phyloP scores from a whole-genome alignment of 139 green algal genomes.

The Bryopsis sp. region DNA sequence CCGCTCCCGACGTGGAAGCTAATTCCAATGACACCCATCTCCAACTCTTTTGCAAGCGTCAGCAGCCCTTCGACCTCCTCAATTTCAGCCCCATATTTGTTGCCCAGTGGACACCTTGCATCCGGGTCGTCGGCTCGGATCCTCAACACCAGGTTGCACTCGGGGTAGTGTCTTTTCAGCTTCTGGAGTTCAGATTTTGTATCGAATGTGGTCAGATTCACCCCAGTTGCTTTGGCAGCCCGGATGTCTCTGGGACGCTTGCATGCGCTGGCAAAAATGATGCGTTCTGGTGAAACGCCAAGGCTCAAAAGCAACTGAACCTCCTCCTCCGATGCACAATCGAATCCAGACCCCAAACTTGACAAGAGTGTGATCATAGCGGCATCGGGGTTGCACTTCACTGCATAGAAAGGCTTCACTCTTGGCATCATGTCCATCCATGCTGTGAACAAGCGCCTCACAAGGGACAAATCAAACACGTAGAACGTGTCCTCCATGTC shows the following conservation, averaged over 20 bases:
- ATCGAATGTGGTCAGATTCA: slow-evolving; percentile 89
- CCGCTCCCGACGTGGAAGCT: slow-evolving; percentile 94
- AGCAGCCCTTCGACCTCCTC: slow-evolving; percentile 27
- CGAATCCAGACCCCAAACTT: slow-evolving; percentile 83
- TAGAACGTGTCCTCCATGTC: slow-evolving; percentile 5
- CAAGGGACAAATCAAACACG: slow-evolving; percentile 1
- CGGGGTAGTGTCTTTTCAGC: slow-evolving; percentile 56
- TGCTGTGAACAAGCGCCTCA: not conserved
- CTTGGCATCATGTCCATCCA: slow-evolving; percentile 52
- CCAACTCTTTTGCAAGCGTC: slow-evolving; percentile 15
- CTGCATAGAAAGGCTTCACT: slow-evolving; percentile 85
- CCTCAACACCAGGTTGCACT: slow-evolving; percentile 69
- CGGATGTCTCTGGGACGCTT: slow-evolving; percentile 81
- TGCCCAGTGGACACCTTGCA: slow-evolving; percentile 7
- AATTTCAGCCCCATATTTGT: slow-evolving; percentile 29
- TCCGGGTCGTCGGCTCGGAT: slow-evolving; percentile 75
- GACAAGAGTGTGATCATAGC: slow-evolving; percentile 73
- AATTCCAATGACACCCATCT: slow-evolving; percentile 73
- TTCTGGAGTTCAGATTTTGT: slow-evolving; percentile 86
- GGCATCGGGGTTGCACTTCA: slow-evolving; percentile 92
- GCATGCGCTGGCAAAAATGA: slow-evolving; percentile 93
- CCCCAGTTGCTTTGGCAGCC: slow-evolving; percentile 36
- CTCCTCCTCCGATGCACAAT: slow-evolving; percentile 86
- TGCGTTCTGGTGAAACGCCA: slow-evolving; percentile 61
- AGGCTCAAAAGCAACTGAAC: slow-evolving; percentile 65